Percentiles rank a stretch among this genome's conserved stretches.
phyloP scores from a whole-genome alignment of 345 rosid species.

The Hevea brasiliensis region DNA sequence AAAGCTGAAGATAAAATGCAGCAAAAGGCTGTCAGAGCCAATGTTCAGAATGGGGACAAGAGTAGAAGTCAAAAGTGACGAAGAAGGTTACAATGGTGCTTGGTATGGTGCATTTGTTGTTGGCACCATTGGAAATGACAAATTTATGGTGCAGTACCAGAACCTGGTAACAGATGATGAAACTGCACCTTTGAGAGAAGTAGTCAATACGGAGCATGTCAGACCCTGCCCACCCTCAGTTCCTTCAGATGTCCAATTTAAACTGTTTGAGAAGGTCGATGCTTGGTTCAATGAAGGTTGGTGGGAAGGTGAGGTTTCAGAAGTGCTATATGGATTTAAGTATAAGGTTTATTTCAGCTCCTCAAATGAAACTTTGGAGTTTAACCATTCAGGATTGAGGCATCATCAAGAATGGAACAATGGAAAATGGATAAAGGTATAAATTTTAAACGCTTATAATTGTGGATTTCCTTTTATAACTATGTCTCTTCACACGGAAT shows the following conservation, averaged over 20 bases:
- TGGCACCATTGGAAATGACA: slow-evolving; percentile 15
- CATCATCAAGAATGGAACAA: slow-evolving; percentile 18
- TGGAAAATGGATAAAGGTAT: slow-evolving; percentile 25
- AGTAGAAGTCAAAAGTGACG: slow-evolving; percentile 26
- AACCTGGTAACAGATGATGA: slow-evolving; percentile 20
- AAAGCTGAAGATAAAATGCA: slow-evolving; percentile 30
- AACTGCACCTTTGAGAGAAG: slow-evolving; percentile 17
- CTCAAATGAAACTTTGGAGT: slow-evolving; percentile 6
- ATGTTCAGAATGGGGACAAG: slow-evolving; percentile 15
- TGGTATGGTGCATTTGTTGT: slow-evolving; percentile 18
- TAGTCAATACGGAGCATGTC: neutral
- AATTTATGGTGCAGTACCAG: slow-evolving; percentile 17
- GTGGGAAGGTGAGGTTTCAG: slow-evolving; percentile 25
- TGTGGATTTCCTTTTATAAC: neutral
- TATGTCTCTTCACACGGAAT: neutral
- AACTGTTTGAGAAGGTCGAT: slow-evolving; percentile 19
- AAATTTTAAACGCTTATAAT: neutral
- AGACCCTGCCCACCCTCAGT: slow-evolving; percentile 17
- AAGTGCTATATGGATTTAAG: slow-evolving; percentile 9
- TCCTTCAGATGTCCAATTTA: neutral
- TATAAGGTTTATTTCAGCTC: slow-evolving; percentile 19
- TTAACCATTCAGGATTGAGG: slow-evolving; percentile 2
- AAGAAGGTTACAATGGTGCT: slow-evolving; percentile 27
- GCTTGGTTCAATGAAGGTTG: slow-evolving; percentile 27
- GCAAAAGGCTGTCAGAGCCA: slow-evolving; percentile 13